Evolutionary conservation across 2,329 filamentous ascomycete genomes (phyloP), one percentile per base, ranked within the genome.

Genomic region (Diaporthe longicolla): DNA sequence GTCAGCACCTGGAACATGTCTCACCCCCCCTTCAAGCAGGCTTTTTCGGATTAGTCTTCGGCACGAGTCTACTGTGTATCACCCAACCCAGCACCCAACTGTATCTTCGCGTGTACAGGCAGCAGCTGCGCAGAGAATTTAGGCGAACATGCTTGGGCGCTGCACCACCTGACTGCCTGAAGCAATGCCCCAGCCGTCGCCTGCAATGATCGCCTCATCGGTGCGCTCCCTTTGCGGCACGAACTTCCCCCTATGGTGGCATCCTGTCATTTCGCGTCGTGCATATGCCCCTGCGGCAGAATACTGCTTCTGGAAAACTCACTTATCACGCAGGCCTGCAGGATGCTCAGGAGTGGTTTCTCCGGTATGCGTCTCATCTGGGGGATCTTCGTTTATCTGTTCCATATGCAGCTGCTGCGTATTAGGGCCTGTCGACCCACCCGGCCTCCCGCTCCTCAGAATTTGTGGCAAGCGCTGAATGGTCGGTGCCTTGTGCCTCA

Each of bases 381-480:
- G 40, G 13, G 29, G 54, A 61, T 57, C 54, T n/a, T 69, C 54
- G 54, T 61, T 43, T 55, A 69, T 40, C 71, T 70, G 52, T 45
- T 37, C 37, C 45, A 40, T 29, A 57, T 73, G 72, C 72, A 70
- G 57, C 55, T 65, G 65, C 63, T 52, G 52, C 57, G 35, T 61
- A 50, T 63, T 45, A 45, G 26, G 32, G 24, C 45, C 29, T 48
- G 21, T 52, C 21, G 61, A 43, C 29, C 54, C 61, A 61, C 61
- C 43, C 9, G 52, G 8, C 29, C 63, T 45, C 26, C 61, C 55
- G 54, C 43, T n/a, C 48, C 15, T 24, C 29, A 57, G 32, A 35
- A 24, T 70, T 70, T 73, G 72, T 73, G 72, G 72, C 72, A 70
- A n/a, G 26, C 48, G 24, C 35, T 70, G 65, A 73, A 35, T 70